These are phyloP conservation scores for Claviceps humidiphila DNA, from an alignment of 2,329 filamentous ascomycete genomes.

Conservation along the genomic window DNA sequence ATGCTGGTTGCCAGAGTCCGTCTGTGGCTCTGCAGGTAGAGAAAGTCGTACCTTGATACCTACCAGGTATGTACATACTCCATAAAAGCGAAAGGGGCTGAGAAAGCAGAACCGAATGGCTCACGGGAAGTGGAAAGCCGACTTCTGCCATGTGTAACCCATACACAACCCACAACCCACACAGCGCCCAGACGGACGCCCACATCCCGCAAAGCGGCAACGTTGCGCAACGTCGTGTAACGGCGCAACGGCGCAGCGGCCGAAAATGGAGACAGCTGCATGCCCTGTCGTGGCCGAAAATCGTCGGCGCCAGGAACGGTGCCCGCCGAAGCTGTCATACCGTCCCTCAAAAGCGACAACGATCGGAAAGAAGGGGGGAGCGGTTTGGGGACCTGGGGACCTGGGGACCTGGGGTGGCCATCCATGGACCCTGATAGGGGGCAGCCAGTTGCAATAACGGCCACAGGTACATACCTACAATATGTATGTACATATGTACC, in stretches of 20 bases:
- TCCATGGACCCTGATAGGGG: no score
- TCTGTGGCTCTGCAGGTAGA: no score
- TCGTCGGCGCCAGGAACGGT: neutral
- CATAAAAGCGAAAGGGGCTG: no score
- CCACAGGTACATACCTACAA: no score
- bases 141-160: neutral
- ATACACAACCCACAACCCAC: neutral
- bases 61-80: no score
- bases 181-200: neutral
- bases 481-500: no score
- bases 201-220: neutral
- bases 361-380: neutral
- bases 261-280: neutral
- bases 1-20: no score
- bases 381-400: no score
- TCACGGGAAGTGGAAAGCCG: neutral
- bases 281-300: slow-evolving; percentile 1
- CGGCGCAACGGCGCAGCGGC: neutral
- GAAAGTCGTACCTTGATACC: no score
- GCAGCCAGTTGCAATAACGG: no score
- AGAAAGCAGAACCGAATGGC: no score
- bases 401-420: no score
- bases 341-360: neutral
- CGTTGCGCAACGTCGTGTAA: neutral
- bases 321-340: neutral